phyloP scores from a whole-genome alignment of 2,329 filamentous ascomycete genomes.

The Parastagonospora nodorum region DNA sequence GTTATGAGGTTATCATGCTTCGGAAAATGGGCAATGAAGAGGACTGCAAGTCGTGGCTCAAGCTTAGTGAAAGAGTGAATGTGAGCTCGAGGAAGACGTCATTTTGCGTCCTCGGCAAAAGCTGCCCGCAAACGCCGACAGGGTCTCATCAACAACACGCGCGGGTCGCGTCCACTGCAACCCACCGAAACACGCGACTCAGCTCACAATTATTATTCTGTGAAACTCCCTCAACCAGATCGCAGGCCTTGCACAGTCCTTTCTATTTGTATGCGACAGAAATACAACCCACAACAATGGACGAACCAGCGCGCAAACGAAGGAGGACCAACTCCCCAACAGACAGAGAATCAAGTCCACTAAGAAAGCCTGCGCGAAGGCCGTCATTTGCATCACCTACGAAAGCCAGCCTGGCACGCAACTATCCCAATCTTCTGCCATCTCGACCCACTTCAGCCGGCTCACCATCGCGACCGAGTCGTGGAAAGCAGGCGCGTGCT shows the following conservation, averaged over 20 bases:
- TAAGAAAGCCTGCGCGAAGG: constrained; percentile 39
- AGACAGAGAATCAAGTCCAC: constrained; percentile 25
- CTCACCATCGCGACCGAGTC: constrained; percentile 12
- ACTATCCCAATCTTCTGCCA: constrained; percentile 41
- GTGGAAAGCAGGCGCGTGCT: constrained; percentile 27
- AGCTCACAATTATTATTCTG: background rate
- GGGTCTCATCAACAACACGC: constrained; percentile 25
- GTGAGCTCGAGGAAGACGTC: constrained; percentile 31
- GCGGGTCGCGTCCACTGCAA: constrained; percentile 32
- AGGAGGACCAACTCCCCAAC: constrained; percentile 39
- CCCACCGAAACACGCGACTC: constrained; percentile 4
- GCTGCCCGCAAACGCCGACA: constrained; percentile 24
- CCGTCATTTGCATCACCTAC: constrained; percentile 48
- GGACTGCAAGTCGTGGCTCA: background rate
- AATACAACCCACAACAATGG: constrained; percentile 23
- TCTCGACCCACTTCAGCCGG: constrained; percentile 19
- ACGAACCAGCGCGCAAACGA: constrained; percentile 41
- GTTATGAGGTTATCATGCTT: constrained; percentile 1
- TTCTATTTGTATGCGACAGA: background rate
- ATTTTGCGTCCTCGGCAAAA: constrained; percentile 40
- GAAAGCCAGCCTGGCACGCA: constrained; percentile 47
- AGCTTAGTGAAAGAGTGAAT: background rate
- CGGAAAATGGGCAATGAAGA: background rate
- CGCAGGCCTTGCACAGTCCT: background rate
- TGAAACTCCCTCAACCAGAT: background rate